Conservation (phyloP, 108 stramenopile species). For the Stephanodiscus minutulus region DNA sequence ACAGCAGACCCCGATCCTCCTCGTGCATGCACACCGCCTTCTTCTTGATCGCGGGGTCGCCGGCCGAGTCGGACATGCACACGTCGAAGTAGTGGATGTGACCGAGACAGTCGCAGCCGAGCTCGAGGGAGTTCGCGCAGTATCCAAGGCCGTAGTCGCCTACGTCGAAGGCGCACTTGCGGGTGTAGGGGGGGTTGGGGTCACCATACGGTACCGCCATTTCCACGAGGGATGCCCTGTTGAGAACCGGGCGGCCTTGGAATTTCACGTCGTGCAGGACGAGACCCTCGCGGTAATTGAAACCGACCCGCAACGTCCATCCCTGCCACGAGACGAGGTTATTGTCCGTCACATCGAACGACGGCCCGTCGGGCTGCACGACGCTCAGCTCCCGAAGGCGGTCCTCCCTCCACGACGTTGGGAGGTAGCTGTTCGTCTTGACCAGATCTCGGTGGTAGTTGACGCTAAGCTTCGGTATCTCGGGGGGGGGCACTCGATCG, state of each 20-base stretch:
- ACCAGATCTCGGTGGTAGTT: conserved; percentile 26
- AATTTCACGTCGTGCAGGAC: conserved; percentile 63
- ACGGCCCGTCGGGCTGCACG: conserved; percentile 68
- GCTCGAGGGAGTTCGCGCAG: conserved; percentile 60
- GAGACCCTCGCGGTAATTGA: conserved; percentile 73
- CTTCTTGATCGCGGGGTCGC: conserved; percentile 35
- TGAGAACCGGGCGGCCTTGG: conserved; percentile 57
- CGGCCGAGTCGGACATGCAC: conserved; percentile 46
- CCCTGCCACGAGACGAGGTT: conserved; percentile 67
- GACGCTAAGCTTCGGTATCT: conserved; percentile 34
- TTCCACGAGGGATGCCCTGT: conserved; percentile 66
- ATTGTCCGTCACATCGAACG: conserved; percentile 57
- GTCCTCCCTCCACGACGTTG: conserved; percentile 32
- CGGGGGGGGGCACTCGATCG: conserved; percentile 46
- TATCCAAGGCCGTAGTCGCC: conserved; percentile 60
- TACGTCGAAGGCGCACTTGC: conserved; percentile 68
- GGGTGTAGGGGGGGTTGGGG: conserved; percentile 54
- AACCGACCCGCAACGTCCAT: conserved; percentile 70
- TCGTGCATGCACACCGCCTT: conserved; percentile 85
- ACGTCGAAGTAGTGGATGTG: conserved; percentile 83
- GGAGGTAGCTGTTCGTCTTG: conserved; percentile 56
- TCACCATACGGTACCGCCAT: conserved; percentile 83
- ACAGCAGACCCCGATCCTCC: conserved; percentile 72
- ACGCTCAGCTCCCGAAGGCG: conserved; percentile 46
- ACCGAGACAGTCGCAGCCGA: conserved; percentile 81